Percentiles rank a stretch among this genome's conserved stretches.
phyloP scores from a whole-genome alignment of 176 grass and related monocot genomes.

The Avena sativa region DNA sequence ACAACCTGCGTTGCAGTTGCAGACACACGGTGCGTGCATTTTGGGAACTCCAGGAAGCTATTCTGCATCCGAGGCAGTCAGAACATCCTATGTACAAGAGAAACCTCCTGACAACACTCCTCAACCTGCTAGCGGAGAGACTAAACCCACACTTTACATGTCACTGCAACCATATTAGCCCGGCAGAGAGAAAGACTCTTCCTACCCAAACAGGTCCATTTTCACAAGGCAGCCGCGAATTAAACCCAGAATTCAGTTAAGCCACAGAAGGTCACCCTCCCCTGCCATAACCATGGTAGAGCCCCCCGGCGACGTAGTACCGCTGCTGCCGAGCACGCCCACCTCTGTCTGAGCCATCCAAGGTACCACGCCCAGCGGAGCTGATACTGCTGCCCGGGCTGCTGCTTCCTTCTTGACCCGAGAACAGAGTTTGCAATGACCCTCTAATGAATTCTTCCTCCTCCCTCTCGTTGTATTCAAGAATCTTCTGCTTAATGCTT shows the following conservation, averaged over 20 bases:
- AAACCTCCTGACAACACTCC: neutral
- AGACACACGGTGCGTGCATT: neutral
- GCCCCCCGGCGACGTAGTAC: slow-evolving; percentile 61
- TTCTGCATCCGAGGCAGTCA: neutral
- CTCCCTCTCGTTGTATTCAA: slow-evolving; percentile 80
- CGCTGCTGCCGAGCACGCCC: slow-evolving; percentile 42
- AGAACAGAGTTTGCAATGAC: slow-evolving; percentile 19
- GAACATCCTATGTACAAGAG: slow-evolving; percentile 27
- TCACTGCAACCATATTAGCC: neutral
- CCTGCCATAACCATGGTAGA: slow-evolving; percentile 69
- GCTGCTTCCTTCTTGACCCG: slow-evolving; percentile 41
- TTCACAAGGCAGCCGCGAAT: neutral
- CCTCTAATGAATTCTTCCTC: slow-evolving; percentile 64
- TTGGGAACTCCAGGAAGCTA: neutral
- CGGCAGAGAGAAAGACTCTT: neutral
- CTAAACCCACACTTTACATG: neutral
- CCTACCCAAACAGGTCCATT: neutral
- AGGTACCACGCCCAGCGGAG: slow-evolving; percentile 44
- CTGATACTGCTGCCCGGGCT: slow-evolving; percentile 32
- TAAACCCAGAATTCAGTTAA: neutral
- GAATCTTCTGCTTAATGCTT: slow-evolving; percentile 67
- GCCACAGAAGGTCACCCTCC: slow-evolving; percentile 43
- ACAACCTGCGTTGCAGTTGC: neutral
- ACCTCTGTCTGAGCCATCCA: slow-evolving; percentile 35
- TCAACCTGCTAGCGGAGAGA: neutral